Conservation (phyloP, 2,329 filamentous ascomycete genomes). For the Delphinella strobiligena region DNA sequence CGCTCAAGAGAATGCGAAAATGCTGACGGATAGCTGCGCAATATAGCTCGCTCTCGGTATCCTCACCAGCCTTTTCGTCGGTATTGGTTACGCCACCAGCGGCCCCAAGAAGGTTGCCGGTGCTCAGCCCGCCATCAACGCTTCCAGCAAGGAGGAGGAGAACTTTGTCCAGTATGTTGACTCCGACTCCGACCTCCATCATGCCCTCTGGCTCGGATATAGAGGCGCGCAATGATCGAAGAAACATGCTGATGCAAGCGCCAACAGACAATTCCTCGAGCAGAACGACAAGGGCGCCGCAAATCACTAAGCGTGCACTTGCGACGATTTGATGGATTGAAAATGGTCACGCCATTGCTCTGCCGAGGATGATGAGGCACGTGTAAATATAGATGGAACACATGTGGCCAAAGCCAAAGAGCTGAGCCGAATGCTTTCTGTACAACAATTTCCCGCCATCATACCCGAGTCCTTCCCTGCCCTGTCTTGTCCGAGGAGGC, state of each 20-base stretch:
- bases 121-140: conserved; percentile 48
- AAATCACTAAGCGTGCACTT: conserved; percentile 8
- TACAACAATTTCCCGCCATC: not conserved
- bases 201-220: not conserved
- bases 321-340: not conserved
- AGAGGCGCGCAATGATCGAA: not conserved
- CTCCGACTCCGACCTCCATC: not conserved
- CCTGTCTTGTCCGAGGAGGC: no score
- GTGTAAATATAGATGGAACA: not conserved
- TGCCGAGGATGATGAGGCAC: not conserved
- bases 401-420: not conserved
- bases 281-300: conserved; percentile 7
- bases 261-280: conserved; percentile 7
- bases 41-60: conserved; percentile 49
- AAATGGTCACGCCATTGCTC: not conserved
- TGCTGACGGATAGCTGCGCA: not conserved
- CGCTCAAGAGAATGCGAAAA: no score
- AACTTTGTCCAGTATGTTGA: conserved; percentile 52
- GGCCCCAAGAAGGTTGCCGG: conserved; percentile 35
- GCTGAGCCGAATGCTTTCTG: not conserved
- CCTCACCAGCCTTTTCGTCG: conserved; percentile 36
- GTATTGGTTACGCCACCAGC: conserved; percentile 32
- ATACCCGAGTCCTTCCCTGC: no score
- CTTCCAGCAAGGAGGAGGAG: conserved; percentile 55
- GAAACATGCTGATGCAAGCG: not conserved